phyloP scores from a whole-genome alignment of 129 eudicot species.

The Lactuca saligna region DNA sequence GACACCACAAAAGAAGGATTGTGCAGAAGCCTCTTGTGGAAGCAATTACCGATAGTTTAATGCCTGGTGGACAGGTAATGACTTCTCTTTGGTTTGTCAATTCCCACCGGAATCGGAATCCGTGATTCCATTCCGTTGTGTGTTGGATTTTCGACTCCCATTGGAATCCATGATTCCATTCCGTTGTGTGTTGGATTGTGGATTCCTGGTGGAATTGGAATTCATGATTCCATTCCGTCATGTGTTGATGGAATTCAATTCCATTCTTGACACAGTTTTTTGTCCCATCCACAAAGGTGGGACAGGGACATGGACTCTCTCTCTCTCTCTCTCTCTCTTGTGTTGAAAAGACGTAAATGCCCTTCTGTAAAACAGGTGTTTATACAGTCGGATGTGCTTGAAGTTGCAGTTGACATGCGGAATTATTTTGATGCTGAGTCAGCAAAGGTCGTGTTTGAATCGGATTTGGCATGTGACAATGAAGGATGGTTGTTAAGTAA shows the following conservation, averaged over 20 bases:
- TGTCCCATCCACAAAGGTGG: no score
- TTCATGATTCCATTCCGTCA: no score
- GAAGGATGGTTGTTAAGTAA: slow-evolving; percentile 82
- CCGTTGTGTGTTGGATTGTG: no score
- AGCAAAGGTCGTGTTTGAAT: slow-evolving; percentile 40
- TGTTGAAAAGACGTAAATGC: neutral
- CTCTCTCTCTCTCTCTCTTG: neutral
- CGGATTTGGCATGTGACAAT: slow-evolving; percentile 38
- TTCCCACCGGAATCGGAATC: no score
- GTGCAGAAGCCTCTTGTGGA: slow-evolving; percentile 92
- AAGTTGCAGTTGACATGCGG: slow-evolving; percentile 96
- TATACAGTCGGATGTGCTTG: slow-evolving; percentile 90
- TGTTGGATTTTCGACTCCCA: no score
- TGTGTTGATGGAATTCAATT: no score
- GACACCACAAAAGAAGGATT: slow-evolving; percentile 86
- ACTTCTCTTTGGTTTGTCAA: neutral
- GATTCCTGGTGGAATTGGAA: no score
- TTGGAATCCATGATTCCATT: no score
- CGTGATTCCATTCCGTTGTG: no score
- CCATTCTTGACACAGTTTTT: no score
- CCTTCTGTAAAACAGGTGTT: slow-evolving; percentile 50
- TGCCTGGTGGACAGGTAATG: slow-evolving; percentile 85
- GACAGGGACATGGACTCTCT: no score
- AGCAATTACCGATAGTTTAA: slow-evolving; percentile 57
- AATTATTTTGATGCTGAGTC: slow-evolving; percentile 66